Conservation (phyloP, 768 basidiomycete species). For the Mrakia hoshinonis region DNA sequence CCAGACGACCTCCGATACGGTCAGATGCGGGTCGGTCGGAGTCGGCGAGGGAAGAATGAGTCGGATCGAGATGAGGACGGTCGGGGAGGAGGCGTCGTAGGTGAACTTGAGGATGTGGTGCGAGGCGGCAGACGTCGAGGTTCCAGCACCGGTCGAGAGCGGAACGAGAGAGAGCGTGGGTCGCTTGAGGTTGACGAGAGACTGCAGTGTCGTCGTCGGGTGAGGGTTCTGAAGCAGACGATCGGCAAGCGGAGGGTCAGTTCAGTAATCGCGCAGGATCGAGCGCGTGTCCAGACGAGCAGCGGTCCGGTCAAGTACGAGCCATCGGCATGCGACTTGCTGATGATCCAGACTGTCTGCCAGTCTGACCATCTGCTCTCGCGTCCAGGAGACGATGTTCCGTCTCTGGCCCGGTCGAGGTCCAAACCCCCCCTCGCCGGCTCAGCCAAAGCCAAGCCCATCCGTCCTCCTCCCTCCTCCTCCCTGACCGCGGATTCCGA, state of each 20-base stretch:
- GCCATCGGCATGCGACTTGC: not conserved
- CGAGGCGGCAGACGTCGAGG: constrained; percentile 51
- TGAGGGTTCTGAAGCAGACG: constrained; percentile 52
- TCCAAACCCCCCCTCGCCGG: too few species aligned
- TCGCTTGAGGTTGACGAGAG: constrained; percentile 85
- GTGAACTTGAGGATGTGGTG: constrained; percentile 80
- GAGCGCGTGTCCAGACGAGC: not conserved
- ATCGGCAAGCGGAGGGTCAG: not conserved
- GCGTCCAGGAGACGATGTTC: too few species aligned
- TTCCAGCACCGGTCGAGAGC: constrained; percentile 25
- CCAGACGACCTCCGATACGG: constrained; percentile 46
- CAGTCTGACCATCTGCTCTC: too few species aligned
- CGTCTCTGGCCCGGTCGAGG: too few species aligned
- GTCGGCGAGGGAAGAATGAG: constrained; percentile 55
- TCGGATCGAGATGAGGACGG: constrained; percentile 69
- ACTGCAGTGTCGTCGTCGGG: constrained; percentile 86
- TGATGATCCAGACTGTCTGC: too few species aligned
- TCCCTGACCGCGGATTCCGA: too few species aligned
- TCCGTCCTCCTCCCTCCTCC: too few species aligned
- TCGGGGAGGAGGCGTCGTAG: constrained; percentile 83
- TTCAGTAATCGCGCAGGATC: not conserved
- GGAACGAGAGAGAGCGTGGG: constrained; percentile 62
- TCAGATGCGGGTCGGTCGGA: constrained; percentile 38
- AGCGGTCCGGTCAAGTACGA: constrained; percentile 20
- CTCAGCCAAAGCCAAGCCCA: too few species aligned